A percentile compares a stretch with the other conserved stretches of the same genome.
phyloP scores from a whole-genome alignment of 108 stramenopile genomes.

The Nannochloropsis salina region DNA sequence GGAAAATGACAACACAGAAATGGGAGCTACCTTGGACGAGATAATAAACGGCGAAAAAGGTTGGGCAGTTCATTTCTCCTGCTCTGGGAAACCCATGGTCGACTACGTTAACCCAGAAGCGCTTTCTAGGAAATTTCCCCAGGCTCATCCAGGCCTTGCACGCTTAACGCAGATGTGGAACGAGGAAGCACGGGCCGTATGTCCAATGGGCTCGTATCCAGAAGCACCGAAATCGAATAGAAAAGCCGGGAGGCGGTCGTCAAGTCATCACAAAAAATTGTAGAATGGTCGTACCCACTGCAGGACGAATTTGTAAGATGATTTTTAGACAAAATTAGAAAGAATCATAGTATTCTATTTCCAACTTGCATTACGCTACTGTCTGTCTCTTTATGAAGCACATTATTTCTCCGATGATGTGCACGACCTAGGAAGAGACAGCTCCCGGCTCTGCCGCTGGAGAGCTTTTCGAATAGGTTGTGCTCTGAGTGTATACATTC shows the following conservation, averaged over 20 bases:
- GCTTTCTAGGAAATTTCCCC: not conserved
- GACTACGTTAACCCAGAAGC: not conserved
- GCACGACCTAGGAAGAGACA: not conserved
- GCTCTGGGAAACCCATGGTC: not conserved
- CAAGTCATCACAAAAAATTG: no score
- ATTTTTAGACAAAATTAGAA: no score
- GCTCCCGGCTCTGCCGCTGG: not conserved
- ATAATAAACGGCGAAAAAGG: not conserved
- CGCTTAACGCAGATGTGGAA: not conserved
- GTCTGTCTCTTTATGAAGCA: not conserved
- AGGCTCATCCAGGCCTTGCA: not conserved
- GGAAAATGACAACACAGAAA: not conserved
- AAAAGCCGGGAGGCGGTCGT: no score
- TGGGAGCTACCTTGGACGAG: not conserved
- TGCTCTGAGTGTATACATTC: no score
- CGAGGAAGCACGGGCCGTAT: not conserved
- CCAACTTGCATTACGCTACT: not conserved
- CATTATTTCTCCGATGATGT: not conserved
- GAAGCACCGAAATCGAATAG: no score
- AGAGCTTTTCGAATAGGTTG: not conserved
- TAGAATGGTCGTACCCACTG: no score
- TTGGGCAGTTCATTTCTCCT: slow-evolving; percentile 6
- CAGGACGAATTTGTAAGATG: no score
- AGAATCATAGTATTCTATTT: not conserved
- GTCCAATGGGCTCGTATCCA: not conserved